These are phyloP conservation scores for Ganoderma boninense DNA, from an alignment of 1,284 basidiomycete genomes.

Conservation along the genomic window DNA sequence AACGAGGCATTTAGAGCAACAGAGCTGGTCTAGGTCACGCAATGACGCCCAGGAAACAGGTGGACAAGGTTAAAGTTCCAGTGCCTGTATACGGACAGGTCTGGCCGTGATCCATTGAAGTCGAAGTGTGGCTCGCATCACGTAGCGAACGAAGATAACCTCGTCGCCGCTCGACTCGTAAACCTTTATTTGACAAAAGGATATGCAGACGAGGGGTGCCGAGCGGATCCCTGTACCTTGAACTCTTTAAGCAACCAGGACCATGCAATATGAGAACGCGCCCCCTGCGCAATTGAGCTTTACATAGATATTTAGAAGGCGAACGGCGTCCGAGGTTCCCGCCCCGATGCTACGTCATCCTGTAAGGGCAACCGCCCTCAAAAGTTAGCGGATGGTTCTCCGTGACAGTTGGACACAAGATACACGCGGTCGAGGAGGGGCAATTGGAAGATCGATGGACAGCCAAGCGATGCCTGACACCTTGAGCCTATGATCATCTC, in stretches of 20 bases:
- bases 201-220: neutral
- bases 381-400: slow-evolving; percentile 23
- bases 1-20: slow-evolving; percentile 4
- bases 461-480: neutral
- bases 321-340: neutral
- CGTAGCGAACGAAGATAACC: neutral
- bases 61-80: slow-evolving; percentile 3
- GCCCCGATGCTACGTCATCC: slow-evolving; percentile 26
- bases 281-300: neutral
- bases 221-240: neutral
- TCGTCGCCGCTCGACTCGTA: neutral
- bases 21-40: neutral
- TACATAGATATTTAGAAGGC: neutral
- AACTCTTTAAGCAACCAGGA: neutral
- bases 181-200: no score
- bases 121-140: slow-evolving; percentile 7
- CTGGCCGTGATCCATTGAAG: slow-evolving; percentile 11
- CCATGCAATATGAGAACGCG: neutral
- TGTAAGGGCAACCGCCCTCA: slow-evolving; percentile 2
- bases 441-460: slow-evolving; percentile 1
- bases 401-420: slow-evolving; percentile 19
- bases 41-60: neutral
- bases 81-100: slow-evolving; percentile 8
- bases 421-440: slow-evolving; percentile 3
- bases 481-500: slow-evolving; percentile 1